Percentiles rank a stretch among this genome's conserved stretches.
These are phyloP conservation scores for Setomelanomma holmii DNA, from an alignment of 2,329 filamentous ascomycete species.

Conservation along the genomic window DNA sequence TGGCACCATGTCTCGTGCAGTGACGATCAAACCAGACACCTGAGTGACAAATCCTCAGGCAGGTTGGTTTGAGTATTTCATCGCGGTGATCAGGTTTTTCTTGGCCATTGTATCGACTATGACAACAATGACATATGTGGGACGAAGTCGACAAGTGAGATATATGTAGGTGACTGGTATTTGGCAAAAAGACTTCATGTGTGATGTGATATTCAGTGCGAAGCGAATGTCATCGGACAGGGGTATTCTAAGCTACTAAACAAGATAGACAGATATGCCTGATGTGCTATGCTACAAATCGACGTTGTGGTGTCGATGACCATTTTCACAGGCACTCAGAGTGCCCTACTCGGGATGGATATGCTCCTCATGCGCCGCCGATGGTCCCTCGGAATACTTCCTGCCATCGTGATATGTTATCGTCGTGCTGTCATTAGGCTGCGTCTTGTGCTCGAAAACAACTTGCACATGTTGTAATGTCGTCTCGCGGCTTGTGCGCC, in stretches of 20 bases:
- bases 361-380: conserved; percentile 7
- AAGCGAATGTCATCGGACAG: background rate
- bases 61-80: no score
- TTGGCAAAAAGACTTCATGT: no score
- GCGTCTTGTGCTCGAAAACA: conserved; percentile 7
- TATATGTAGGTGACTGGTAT: background rate
- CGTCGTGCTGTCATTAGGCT: background rate
- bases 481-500: conserved; percentile 17
- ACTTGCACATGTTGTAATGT: conserved; percentile 10
- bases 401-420: conserved; percentile 33
- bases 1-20: no score
- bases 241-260: background rate
- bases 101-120: background rate
- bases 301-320: no score
- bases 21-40: background rate
- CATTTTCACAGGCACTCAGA: no score
- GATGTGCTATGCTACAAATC: background rate
- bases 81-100: background rate
- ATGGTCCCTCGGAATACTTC: conserved; percentile 45
- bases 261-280: background rate
- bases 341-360: no score
- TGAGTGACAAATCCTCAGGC: conserved; percentile 8
- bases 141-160: background rate
- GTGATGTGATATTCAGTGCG: background rate
- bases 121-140: background rate